A percentile compares a stretch with the other conserved stretches of the same genome.
These are phyloP conservation scores for Nasturtium officinale DNA, from an alignment of 345 rosid species.

Conservation along the genomic window DNA sequence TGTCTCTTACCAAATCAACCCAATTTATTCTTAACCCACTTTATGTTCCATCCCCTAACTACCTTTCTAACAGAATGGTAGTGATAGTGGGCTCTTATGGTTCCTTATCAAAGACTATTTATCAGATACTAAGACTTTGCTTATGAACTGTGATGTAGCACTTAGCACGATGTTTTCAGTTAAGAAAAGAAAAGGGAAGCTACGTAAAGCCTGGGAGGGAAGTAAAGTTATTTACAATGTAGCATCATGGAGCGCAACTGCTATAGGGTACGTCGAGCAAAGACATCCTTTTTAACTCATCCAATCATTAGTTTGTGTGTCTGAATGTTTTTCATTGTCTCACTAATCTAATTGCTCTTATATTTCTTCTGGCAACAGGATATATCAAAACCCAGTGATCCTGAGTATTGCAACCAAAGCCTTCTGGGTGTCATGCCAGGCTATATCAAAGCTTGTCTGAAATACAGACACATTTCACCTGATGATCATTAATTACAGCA, in stretches of 20 bases:
- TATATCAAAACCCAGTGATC: constrained; percentile 89
- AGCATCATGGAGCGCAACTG: constrained; percentile 99
- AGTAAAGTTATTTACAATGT: constrained; percentile 90
- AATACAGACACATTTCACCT: constrained; percentile 26
- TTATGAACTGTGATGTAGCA: constrained; percentile 49
- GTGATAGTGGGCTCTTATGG: constrained; percentile 1
- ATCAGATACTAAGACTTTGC: constrained; percentile 14
- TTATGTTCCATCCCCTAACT: not conserved
- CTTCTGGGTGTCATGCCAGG: constrained; percentile 86
- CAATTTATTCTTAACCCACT: not conserved
- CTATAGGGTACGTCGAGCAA: constrained; percentile 59
- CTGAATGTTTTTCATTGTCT: not conserved
- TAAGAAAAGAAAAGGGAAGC: constrained; percentile 85
- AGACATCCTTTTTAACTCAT: not conserved
- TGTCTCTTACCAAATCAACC: not conserved
- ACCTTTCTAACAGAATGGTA: constrained; percentile 1
- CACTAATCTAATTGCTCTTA: not conserved
- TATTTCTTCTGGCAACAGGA: constrained; percentile 44
- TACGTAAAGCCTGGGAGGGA: constrained; percentile 99
- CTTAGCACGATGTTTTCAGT: constrained; percentile 86
- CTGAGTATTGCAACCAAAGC: constrained; percentile 78
- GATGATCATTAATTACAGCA: constrained; percentile 22
- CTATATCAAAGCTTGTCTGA: constrained; percentile 85
- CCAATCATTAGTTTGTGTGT: not conserved
- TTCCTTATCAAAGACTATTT: not conserved